Percentiles rank a stretch among this genome's conserved stretches.
Conservation (phyloP, 495 filamentous ascomycete species). For the Opeltia flavorubescens region DNA sequence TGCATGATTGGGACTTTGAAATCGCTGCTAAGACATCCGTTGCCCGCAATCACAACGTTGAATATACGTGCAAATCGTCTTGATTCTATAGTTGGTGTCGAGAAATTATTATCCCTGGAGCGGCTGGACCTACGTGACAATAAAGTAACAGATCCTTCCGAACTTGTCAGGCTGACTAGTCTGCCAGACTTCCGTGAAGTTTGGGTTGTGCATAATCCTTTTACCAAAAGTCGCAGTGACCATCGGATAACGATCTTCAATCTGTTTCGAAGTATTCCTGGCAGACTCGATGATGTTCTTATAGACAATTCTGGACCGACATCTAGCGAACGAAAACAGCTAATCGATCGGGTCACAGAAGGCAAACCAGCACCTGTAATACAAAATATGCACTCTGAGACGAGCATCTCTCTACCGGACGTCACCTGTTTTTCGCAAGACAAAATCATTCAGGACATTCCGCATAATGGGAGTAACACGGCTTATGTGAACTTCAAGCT, state of each 20-base stretch:
- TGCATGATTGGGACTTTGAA: conserved; percentile 97
- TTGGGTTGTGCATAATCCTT: conserved; percentile 82
- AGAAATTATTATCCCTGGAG: conserved; percentile 76
- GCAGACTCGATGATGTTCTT: conserved; percentile 77
- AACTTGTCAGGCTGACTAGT: conserved; percentile 77
- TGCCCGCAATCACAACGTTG: conserved; percentile 85
- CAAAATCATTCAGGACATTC: background rate
- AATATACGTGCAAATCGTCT: conserved; percentile 87
- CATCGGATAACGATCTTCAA: conserved; percentile 92
- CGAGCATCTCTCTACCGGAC: background rate
- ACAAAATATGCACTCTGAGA: conserved; percentile 43
- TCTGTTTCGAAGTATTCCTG: conserved; percentile 82
- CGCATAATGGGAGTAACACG: background rate
- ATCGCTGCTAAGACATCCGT: conserved; percentile 68
- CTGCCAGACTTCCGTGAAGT: conserved; percentile 86
- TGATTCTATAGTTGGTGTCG: conserved; percentile 76
- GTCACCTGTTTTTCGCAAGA: background rate
- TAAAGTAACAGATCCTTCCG: conserved; percentile 73
- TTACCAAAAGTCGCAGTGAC: conserved; percentile 69
- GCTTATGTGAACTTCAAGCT: no score
- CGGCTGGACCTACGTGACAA: conserved; percentile 88
- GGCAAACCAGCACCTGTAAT: conserved; percentile 62
- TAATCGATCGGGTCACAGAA: conserved; percentile 71
- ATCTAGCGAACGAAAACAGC: conserved; percentile 67
- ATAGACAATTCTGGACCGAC: conserved; percentile 73